phyloP scores from a whole-genome alignment of 177 flowering plant species.

The Tripterygium wilfordii region DNA sequence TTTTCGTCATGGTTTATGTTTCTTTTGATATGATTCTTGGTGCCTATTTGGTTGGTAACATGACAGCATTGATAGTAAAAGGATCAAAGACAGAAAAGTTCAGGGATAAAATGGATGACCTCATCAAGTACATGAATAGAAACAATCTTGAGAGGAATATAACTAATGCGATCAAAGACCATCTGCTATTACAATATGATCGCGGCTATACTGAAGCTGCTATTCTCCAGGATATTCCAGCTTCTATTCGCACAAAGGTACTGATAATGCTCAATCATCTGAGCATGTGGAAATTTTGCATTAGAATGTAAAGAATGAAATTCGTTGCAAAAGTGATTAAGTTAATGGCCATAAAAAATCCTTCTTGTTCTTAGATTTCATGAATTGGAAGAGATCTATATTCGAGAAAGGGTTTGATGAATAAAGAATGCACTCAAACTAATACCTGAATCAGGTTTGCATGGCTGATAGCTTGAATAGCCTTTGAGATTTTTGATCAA shows the following conservation, averaged over 20 bases:
- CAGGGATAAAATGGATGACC: constrained; percentile 70
- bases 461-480: no score
- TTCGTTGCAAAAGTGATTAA: no score
- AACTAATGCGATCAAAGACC: constrained; percentile 50
- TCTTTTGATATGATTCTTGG: constrained; percentile 86
- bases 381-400: no score
- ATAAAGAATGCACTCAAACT: no score
- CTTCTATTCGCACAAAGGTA: constrained; percentile 65
- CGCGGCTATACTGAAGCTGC: constrained; percentile 50
- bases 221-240: constrained; percentile 74
- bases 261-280: not conserved
- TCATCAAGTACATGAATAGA: constrained; percentile 62
- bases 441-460: no score
- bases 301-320: no score
- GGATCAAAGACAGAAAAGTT: constrained; percentile 77
- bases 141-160: constrained; percentile 56
- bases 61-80: constrained; percentile 80
- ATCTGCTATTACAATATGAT: constrained; percentile 56
- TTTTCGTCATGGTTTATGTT: constrained; percentile 66
- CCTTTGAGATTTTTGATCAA: not conserved
- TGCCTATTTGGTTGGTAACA: constrained; percentile 77
- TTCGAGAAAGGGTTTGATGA: no score
- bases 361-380: no score
- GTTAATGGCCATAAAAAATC: no score
- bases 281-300: no score